Percentiles rank a stretch among this genome's conserved stretches.
Evolutionary conservation across 345 rosid genomes (phyloP).

Genomic region (Mallotus nudiflorus): DNA sequence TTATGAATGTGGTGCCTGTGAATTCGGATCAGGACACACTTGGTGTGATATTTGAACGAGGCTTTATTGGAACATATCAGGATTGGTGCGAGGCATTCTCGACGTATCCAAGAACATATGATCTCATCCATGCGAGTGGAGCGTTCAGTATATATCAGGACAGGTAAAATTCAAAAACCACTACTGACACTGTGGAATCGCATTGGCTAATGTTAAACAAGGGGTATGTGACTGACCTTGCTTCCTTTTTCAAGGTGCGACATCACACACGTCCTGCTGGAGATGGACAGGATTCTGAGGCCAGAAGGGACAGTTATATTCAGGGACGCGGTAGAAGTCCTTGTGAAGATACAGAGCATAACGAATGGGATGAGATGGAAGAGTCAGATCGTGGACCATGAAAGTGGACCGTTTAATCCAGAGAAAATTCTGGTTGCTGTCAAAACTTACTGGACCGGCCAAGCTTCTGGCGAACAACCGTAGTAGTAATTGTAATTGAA

Average conservation of each 20-base stretch:
- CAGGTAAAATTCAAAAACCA: conserved; percentile 59
- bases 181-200: too few relatives aligned
- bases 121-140: conserved; percentile 83
- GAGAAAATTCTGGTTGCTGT: conserved; percentile 91
- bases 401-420: conserved; percentile 90
- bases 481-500: too few relatives aligned
- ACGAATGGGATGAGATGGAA: conserved; percentile 89
- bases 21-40: conserved; percentile 72
- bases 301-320: conserved; percentile 94
- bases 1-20: conserved; percentile 86
- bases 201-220: background rate
- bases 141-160: conserved; percentile 78
- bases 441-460: conserved; percentile 90
- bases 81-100: conserved; percentile 99
- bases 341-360: conserved; percentile 68
- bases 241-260: conserved; percentile 86
- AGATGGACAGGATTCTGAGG: conserved; percentile 94
- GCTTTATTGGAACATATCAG: conserved; percentile 81
- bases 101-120: conserved; percentile 96
- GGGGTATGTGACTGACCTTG: conserved; percentile 2
- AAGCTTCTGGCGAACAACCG: conserved; percentile 33
- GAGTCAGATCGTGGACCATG: conserved; percentile 78
- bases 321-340: conserved; percentile 83
- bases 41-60: conserved; percentile 80
- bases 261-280: conserved; percentile 71